Evolutionary conservation across 2,329 filamentous ascomycete species (phyloP), one percentile per base, ranked within the genome.

Genomic region (Herpotrichia juniperi): DNA sequence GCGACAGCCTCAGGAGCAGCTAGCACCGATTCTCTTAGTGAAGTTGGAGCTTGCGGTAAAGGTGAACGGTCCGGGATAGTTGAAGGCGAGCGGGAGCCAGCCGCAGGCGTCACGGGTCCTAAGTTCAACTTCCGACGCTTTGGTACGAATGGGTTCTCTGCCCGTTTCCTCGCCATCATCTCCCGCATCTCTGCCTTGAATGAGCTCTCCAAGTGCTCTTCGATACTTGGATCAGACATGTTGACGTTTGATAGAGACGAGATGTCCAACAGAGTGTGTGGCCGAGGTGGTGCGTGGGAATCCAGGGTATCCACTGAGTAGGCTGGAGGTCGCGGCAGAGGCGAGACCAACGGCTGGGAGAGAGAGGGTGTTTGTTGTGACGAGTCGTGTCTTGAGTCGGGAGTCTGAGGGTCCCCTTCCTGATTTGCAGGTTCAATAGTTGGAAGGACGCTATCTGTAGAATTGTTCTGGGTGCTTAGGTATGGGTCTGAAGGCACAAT

Each of bases 61-160:
- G 67, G 63, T 9, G 58, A 56, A 7, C 56, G 61, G 37, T 72
- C 67, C 12, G 71, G 69, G 7, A 73, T 67, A 7, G 64, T 64
- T 5, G 71, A 74, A 2, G 71, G 69, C 5, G 69, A 73, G 35
- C 69, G 58, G 21, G 69, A 71, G 10, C 68, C 67, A 5, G 51
- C 21, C 46, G 63, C 60, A 22, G 57, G 34, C 30, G 50, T 46
- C 9, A 21, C 17, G 9, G 24, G 14, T 3, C 19, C 10, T 22
- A 32, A 24, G 4, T 22, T 40, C 7, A 40, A 14, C 4, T 24
- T 16, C 22, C 26, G 24, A 11, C 22, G 24, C 16, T 28, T 28
- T 19, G 43, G 26, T 8, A 42, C 19, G 19, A 26, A 42, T 21
- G 30, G 42, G 16, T 26, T 42, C 24, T 10, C n/a, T 28, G 19